These are phyloP conservation scores for Blastobotrys apis DNA, from an alignment of 1,139 yeast species.

Conservation along the genomic window DNA sequence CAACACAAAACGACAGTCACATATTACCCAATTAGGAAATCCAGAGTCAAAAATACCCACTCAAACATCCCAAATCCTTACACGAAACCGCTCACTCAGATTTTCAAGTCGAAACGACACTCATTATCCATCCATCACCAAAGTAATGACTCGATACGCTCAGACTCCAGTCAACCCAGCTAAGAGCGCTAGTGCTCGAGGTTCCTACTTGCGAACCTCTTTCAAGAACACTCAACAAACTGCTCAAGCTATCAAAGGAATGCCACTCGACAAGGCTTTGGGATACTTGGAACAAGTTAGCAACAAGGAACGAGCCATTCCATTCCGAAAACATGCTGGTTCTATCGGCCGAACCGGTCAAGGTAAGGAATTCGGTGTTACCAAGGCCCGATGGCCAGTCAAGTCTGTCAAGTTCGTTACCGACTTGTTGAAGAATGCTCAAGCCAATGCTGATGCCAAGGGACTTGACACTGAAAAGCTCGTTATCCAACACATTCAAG, in stretches of 20 bases:
- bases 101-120: background rate
- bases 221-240: constrained; percentile 99
- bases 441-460: constrained; percentile 98
- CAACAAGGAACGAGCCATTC: constrained; percentile 99
- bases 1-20: background rate
- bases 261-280: constrained; percentile 96
- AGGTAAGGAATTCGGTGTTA: constrained; percentile 99
- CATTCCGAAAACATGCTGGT: constrained; percentile 96
- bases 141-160: constrained; percentile 87
- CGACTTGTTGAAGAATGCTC: constrained; percentile 95
- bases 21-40: background rate
- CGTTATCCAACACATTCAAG: constrained; percentile 97
- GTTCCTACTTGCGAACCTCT: constrained; percentile 98
- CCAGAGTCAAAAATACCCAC: background rate
- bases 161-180: constrained; percentile 99
- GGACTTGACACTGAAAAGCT: constrained; percentile 95
- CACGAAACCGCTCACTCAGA: background rate
- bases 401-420: constrained; percentile 95
- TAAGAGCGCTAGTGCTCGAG: constrained; percentile 98
- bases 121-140: background rate
- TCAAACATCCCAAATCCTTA: background rate
- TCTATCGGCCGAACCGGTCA: constrained; percentile 99
- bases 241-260: constrained; percentile 96
- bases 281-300: constrained; percentile 93
- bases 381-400: constrained; percentile 99